phyloP scores from a whole-genome alignment of 306 rosid genomes.

The Cotoneaster glaucophyllus region DNA sequence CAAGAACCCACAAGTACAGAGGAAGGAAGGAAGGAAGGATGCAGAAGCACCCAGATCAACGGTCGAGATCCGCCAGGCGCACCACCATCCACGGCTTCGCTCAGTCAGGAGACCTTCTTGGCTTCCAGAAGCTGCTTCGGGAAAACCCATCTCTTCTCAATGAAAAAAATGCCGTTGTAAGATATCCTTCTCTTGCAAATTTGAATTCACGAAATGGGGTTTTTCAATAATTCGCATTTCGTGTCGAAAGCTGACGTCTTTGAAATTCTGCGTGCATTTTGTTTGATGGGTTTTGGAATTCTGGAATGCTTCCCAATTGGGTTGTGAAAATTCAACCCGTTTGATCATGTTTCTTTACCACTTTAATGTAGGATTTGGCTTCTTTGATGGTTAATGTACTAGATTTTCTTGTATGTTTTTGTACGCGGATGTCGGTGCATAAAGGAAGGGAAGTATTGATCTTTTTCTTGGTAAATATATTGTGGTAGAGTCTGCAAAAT shows the following conservation, averaged over 20 bases:
- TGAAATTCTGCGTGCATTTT: background rate
- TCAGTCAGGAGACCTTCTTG: slow-evolving; percentile 64
- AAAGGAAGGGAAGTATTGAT: background rate
- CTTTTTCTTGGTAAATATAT: background rate
- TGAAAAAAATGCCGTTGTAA: slow-evolving; percentile 71
- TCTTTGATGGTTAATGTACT: background rate
- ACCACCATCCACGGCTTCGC: slow-evolving; percentile 71
- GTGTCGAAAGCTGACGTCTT: background rate
- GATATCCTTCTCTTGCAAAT: slow-evolving; percentile 21
- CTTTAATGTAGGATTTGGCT: background rate
- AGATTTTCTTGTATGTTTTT: background rate
- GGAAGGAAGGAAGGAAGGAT: slow-evolving; percentile 16
- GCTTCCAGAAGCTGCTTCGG: slow-evolving; percentile 68
- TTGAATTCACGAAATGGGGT: background rate
- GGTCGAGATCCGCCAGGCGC: slow-evolving; percentile 62
- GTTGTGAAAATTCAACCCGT: background rate
- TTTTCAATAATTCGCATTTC: slow-evolving; percentile 2
- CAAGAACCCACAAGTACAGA: background rate
- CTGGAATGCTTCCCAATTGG: background rate
- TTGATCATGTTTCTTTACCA: background rate
- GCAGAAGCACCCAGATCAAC: slow-evolving; percentile 60
- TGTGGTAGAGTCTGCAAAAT: background rate
- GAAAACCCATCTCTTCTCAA: slow-evolving; percentile 73
- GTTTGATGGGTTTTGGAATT: background rate
- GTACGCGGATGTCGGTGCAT: background rate